These are phyloP conservation scores for Annulohypoxylon moriforme DNA, from an alignment of 495 filamentous ascomycete species.

Conservation along the genomic window DNA sequence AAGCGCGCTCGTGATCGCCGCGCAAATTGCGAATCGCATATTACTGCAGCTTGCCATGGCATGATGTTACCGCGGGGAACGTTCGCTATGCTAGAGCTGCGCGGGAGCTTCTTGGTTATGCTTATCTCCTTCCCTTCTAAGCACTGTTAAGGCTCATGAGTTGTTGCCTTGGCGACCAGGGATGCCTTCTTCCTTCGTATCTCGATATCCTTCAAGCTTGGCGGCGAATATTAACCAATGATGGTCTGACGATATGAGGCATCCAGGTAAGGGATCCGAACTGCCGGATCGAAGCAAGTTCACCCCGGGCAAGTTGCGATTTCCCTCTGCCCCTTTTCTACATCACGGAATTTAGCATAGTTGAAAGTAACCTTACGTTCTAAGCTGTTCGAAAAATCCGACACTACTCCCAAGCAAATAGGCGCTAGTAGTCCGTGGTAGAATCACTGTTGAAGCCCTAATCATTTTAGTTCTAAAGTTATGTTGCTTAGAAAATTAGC, in stretches of 20 bases:
- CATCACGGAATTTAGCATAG: background rate
- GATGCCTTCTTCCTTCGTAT: slow-evolving; percentile 24
- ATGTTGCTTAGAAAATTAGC: too few species aligned
- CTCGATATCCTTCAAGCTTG: slow-evolving; percentile 8
- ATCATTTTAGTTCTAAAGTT: too few species aligned
- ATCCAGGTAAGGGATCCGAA: slow-evolving; percentile 24
- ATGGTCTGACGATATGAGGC: slow-evolving; percentile 15
- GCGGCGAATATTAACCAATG: slow-evolving; percentile 20
- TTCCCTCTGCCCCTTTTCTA: background rate
- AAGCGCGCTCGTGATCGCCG: slow-evolving; percentile 32
- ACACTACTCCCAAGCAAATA: too few species aligned
- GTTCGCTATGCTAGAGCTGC: slow-evolving; percentile 4
- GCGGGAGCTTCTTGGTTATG: slow-evolving; percentile 19
- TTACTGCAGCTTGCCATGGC: slow-evolving; percentile 15
- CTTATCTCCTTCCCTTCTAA: slow-evolving; percentile 38
- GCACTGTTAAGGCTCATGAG: slow-evolving; percentile 25
- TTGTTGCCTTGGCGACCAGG: slow-evolving; percentile 40
- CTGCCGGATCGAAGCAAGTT: slow-evolving; percentile 39
- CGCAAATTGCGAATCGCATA: slow-evolving; percentile 37
- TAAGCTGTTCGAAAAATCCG: too few species aligned
- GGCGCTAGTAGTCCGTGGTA: too few species aligned
- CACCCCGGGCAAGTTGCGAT: too few species aligned
- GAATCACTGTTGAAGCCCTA: too few species aligned
- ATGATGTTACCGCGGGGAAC: slow-evolving; percentile 41
- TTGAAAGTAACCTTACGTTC: background rate